These are phyloP conservation scores for Oryza officinalis DNA, from an alignment of 176 grass and related monocot genomes.

Conservation along the genomic window DNA sequence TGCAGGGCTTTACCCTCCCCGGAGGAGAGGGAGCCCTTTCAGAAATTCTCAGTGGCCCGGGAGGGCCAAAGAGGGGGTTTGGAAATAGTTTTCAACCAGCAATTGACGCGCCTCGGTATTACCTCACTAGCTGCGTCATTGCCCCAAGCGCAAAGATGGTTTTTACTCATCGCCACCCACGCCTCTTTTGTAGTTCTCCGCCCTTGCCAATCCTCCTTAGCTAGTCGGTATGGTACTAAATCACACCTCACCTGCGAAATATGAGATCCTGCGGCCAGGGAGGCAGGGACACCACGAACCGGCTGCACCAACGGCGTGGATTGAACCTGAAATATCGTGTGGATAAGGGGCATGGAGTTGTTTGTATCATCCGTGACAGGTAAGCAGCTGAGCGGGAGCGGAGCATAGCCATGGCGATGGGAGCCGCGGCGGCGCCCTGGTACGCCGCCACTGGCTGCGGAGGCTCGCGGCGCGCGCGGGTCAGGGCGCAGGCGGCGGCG, in stretches of 20 bases:
- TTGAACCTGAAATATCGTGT: slow-evolving; percentile 21
- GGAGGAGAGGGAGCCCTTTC: slow-evolving; percentile 29
- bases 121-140: slow-evolving; percentile 94
- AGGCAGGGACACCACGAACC: not conserved
- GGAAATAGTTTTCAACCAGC: slow-evolving; percentile 96
- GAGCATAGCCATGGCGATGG: slow-evolving; percentile 33
- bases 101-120: slow-evolving; percentile 87
- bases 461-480: not conserved
- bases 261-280: slow-evolving; percentile 20
- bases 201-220: not conserved
- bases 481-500: slow-evolving; percentile 44
- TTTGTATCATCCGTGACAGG: not conserved
- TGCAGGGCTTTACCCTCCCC: not conserved
- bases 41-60: slow-evolving; percentile 54
- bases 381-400: not conserved
- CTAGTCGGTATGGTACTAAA: not conserved
- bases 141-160: slow-evolving; percentile 96
- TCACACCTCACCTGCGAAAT: not conserved
- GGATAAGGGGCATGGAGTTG: slow-evolving; percentile 25
- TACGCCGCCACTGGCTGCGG: slow-evolving; percentile 1
- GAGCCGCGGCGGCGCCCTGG: slow-evolving; percentile 8
- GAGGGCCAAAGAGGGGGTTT: slow-evolving; percentile 67
- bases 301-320: slow-evolving; percentile 13
- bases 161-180: not conserved
- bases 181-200: not conserved